Conservation (phyloP, 148 eudicot genomes). For the Rhododendron mucronatum region DNA sequence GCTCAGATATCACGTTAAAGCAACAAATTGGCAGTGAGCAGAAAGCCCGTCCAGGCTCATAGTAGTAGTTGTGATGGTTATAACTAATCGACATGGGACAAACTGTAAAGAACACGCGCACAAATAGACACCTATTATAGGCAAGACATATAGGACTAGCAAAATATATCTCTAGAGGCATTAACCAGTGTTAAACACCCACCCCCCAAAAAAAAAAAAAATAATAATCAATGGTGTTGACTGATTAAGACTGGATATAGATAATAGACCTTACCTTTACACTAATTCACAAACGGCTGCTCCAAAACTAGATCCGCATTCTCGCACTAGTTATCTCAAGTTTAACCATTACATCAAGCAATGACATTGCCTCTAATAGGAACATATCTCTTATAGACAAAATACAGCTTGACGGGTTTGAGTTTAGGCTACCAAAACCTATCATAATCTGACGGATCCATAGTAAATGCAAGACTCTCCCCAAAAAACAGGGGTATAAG, state of each 20-base stretch:
- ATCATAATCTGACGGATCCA: background rate
- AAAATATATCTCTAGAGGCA: background rate
- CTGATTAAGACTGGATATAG: background rate
- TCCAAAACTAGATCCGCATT: background rate
- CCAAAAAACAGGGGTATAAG: background rate
- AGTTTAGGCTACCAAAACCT: background rate
- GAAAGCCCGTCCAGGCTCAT: background rate
- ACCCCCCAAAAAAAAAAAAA: background rate
- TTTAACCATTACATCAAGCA: background rate
- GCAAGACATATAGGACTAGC: background rate
- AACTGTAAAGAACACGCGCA: background rate
- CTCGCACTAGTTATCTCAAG: background rate
- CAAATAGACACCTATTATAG: background rate
- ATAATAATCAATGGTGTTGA: background rate
- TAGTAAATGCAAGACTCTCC: background rate
- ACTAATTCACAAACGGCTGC: background rate
- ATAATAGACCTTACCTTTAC: background rate
- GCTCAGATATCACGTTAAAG: background rate
- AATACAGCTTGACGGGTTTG: background rate
- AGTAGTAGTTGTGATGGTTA: background rate
- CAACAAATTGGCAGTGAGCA: background rate
- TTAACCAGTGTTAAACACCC: background rate
- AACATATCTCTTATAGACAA: background rate
- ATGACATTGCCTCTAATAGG: background rate
- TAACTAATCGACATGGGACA: background rate